Base-by-base conservation (phyloP, 2,329 filamentous ascomycete species). In the Sphaerostilbella broomeana region DNA sequence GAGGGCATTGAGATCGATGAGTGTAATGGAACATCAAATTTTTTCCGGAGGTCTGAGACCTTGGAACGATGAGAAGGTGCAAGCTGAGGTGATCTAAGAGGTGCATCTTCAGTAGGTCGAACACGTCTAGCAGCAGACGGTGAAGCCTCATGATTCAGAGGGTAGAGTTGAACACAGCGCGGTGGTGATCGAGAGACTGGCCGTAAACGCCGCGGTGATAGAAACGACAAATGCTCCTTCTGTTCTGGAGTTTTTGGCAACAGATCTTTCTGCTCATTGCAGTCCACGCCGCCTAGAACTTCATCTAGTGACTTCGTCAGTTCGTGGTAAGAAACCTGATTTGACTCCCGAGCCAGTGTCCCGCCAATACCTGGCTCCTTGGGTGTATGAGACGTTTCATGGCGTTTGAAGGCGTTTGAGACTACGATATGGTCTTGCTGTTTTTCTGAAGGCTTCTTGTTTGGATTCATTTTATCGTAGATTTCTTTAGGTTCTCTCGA, bases 1-100 rank as follows among this genome's bases (percentile, higher is more conserved):
- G 44, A 38, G 20, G 48, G 16, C 35, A 47, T 24, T n/a, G 44
- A 38, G 4, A 33, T 15, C 9, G 41, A 28, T 4, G 41, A 36
- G 17, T 40, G 22, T 16, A 38, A 40, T 19, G 48, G 46, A 5
- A 35, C 19, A 17, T 53, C 51, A 28, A 54, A 51, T 18, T 35
- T 49, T 20, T 46, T 46, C 33, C 49, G 50, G 19, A 55, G 48
- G 19, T 26, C 50, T 3, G 49, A 50, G 8, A 51, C 35, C 5
- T 30, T 49, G 6, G 45, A 33, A 12, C 31, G 35, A 6, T 36
- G 38, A n/a, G 29, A 18, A 5, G 28, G 31, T 13, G 16, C n/a
- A n/a, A n/a, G n/a, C n/a, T n/a, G n/a, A n/a, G n/a, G n/a, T n/a
- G n/a, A n/a, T n/a, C n/a, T n/a, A n/a, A n/a, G n/a, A n/a, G n/a